Evolutionary conservation across 176 grass and related monocot genomes (phyloP).

Genomic region (Bonia amplexicaulis): DNA sequence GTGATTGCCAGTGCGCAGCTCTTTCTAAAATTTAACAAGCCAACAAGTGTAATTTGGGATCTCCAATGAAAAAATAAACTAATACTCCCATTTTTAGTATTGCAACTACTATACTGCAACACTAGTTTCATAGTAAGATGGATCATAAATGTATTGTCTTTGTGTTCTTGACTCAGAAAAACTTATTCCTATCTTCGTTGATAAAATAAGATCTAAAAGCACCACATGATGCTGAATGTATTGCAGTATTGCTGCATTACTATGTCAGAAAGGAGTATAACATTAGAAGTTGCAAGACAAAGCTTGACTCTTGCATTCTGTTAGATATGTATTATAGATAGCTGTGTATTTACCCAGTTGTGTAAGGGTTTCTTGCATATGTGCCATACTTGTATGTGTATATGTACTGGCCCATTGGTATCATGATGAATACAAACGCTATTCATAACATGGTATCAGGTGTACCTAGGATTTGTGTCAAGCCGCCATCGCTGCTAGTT

Average conservation of each 20-base stretch:
- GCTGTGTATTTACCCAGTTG: too few species aligned
- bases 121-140: neutral
- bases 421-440: too few species aligned
- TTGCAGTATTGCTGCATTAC: neutral
- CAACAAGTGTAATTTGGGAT: neutral
- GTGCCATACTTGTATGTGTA: too few species aligned
- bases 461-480: too few species aligned
- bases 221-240: neutral
- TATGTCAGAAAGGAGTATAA: neutral
- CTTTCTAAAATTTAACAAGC: neutral
- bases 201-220: neutral
- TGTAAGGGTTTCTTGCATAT: too few species aligned
- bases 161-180: neutral
- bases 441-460: too few species aligned
- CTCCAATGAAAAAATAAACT: conserved; percentile 2
- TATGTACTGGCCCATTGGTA: too few species aligned
- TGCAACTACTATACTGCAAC: neutral
- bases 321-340: too few species aligned
- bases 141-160: neutral
- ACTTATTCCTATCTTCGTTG: neutral
- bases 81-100: neutral
- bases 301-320: neutral
- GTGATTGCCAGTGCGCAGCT: neutral
- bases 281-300: conserved; percentile 21
- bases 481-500: too few species aligned